These are phyloP conservation scores for Aspergillus diversus DNA, from an alignment of 495 filamentous ascomycete species.

Conservation along the genomic window DNA sequence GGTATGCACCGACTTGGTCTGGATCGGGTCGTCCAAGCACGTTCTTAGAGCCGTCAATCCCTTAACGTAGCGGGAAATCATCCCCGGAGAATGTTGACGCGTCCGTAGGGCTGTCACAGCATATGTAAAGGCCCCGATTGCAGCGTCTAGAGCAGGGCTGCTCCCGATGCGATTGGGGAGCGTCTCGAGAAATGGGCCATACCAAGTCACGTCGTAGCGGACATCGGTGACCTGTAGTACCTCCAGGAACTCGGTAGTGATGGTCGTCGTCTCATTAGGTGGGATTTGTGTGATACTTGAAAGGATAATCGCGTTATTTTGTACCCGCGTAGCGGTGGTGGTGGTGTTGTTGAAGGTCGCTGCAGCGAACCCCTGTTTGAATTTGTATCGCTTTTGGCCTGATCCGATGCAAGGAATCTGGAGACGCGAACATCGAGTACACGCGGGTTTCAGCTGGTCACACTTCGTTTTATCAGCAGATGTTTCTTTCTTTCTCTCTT, in stretches of 20 bases:
- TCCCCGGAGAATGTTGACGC: slow-evolving; percentile 22
- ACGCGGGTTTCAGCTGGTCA: slow-evolving; percentile 38
- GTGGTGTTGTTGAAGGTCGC: neutral
- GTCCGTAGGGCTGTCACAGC: slow-evolving; percentile 31
- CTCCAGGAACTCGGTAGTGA: slow-evolving; percentile 27
- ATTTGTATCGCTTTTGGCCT: slow-evolving; percentile 48
- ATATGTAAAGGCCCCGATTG: slow-evolving; percentile 34
- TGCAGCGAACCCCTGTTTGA: slow-evolving; percentile 29
- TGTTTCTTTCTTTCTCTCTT: slow-evolving; percentile 40
- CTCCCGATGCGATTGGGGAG: slow-evolving; percentile 39
- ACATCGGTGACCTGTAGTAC: slow-evolving; percentile 36
- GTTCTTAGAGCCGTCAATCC: slow-evolving; percentile 36
- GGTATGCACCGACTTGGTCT: slow-evolving; percentile 38
- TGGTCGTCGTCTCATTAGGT: slow-evolving; percentile 16
- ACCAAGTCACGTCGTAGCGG: slow-evolving; percentile 37
- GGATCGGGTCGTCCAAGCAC: slow-evolving; percentile 35
- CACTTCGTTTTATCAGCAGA: slow-evolving; percentile 29
- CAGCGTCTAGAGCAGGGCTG: slow-evolving; percentile 41
- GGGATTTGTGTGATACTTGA: slow-evolving; percentile 13
- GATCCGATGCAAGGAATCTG: slow-evolving; percentile 43
- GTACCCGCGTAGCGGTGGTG: neutral
- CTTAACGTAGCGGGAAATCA: slow-evolving; percentile 31
- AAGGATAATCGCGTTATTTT: neutral
- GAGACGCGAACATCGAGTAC: slow-evolving; percentile 45
- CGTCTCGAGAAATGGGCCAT: slow-evolving; percentile 37